phyloP scores from a whole-genome alignment of 2,329 filamentous ascomycete species.

The Fusarium sp. region DNA sequence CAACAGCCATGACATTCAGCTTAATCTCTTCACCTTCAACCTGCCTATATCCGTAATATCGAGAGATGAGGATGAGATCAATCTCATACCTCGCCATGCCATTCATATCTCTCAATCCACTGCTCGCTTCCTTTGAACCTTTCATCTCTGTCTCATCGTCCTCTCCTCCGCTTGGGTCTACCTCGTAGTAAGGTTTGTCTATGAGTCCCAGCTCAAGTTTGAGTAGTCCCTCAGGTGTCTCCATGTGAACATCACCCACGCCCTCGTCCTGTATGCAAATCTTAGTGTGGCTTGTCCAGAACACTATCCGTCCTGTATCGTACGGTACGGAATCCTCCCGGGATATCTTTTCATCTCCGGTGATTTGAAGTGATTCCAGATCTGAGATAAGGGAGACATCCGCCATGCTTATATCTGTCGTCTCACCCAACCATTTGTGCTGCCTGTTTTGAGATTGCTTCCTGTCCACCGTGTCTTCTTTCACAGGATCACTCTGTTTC shows the following conservation, averaged over 20 bases:
- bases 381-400: neutral
- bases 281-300: conserved; percentile 1
- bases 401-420: neutral
- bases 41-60: neutral
- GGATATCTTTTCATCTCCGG: neutral
- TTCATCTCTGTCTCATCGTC: no score
- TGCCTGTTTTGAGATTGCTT: neutral
- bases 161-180: no score
- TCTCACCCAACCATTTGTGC: neutral
- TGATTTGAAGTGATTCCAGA: neutral
- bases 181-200: no score
- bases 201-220: neutral
- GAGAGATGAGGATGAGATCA: neutral
- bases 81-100: rapidly evolving
- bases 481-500: neutral
- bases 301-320: conserved; percentile 5
- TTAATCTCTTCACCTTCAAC: neutral
- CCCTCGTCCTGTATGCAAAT: neutral
- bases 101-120: no score
- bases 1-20: conserved; percentile 2
- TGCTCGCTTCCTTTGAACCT: no score
- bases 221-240: neutral
- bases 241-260: neutral
- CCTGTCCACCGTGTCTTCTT: neutral
- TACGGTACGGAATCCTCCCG: neutral